Conservation (phyloP, 371 early-diverging fungal species). For the Mortierella sp. region DNA sequence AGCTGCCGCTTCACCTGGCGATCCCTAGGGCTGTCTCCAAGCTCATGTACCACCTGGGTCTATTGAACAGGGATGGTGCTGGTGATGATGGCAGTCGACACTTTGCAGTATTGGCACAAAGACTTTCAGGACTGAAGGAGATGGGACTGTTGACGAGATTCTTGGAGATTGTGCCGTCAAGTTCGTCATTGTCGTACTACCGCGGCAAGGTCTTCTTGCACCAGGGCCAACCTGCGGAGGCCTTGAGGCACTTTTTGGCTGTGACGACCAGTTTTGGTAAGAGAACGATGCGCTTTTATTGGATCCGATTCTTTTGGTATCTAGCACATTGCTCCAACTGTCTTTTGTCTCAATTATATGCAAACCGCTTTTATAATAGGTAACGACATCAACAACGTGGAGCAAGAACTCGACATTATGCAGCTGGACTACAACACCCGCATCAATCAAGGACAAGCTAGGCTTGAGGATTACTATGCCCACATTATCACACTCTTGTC, state of each 20-base stretch:
- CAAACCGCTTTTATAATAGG: slow-evolving; percentile 18
- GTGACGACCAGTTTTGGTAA: slow-evolving; percentile 46
- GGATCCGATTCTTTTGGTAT: neutral
- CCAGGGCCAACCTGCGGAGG: slow-evolving; percentile 29
- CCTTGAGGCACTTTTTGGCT: slow-evolving; percentile 43
- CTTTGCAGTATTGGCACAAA: slow-evolving; percentile 44
- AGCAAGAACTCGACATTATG: slow-evolving; percentile 53
- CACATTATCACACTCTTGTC: slow-evolving; percentile 30
- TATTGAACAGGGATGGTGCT: slow-evolving; percentile 15
- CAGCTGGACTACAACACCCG: slow-evolving; percentile 38
- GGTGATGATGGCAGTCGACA: slow-evolving; percentile 21
- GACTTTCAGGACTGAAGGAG: slow-evolving; percentile 39
- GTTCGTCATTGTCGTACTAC: slow-evolving; percentile 43
- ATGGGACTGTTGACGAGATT: slow-evolving; percentile 33
- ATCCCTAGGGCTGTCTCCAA: slow-evolving; percentile 48
- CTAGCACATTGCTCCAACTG: too few relatives aligned
- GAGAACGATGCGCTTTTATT: neutral
- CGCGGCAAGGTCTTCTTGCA: slow-evolving; percentile 40
- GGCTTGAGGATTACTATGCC: slow-evolving; percentile 43
- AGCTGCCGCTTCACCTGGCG: slow-evolving; percentile 46
- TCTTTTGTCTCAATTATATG: neutral
- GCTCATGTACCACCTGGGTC: slow-evolving; percentile 36
- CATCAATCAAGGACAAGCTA: slow-evolving; percentile 30
- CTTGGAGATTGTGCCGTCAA: slow-evolving; percentile 37
- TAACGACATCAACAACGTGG: slow-evolving; percentile 42